Percentiles rank a stretch among this genome's conserved stretches.
phyloP scores from a whole-genome alignment of 352 stramenopile genomes.

The Phytophthora melonis region DNA sequence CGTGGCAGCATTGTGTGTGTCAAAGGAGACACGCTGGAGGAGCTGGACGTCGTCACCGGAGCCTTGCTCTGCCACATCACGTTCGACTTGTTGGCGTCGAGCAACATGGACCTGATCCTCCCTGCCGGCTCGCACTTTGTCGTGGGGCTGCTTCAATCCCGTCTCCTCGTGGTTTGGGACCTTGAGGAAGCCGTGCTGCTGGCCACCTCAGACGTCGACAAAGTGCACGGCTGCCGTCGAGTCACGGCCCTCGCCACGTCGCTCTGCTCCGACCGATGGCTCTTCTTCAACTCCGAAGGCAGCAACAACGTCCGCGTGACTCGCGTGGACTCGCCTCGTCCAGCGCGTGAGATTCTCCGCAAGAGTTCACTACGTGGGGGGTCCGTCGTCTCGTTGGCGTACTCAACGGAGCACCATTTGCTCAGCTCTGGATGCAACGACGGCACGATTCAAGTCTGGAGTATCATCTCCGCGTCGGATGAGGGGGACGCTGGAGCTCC shows the following conservation, averaged over 20 bases:
- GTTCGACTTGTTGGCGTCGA: constrained; percentile 67
- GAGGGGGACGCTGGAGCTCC: constrained; percentile 43
- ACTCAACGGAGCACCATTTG: constrained; percentile 56
- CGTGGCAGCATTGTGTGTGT: constrained; percentile 62
- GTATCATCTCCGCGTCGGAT: constrained; percentile 46
- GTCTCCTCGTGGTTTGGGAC: constrained; percentile 71
- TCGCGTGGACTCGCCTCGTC: constrained; percentile 53
- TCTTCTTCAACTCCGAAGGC: constrained; percentile 81
- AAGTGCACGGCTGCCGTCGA: constrained; percentile 56
- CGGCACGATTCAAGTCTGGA: constrained; percentile 72
- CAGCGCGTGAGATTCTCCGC: constrained; percentile 76
- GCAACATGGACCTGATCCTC: constrained; percentile 58
- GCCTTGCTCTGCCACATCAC: constrained; percentile 63
- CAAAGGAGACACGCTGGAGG: constrained; percentile 63
- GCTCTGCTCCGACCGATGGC: constrained; percentile 60
- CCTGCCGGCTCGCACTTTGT: constrained; percentile 57
- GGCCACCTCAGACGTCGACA: constrained; percentile 71
- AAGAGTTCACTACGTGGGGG: constrained; percentile 71
- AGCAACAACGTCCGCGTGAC: constrained; percentile 81
- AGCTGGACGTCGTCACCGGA: constrained; percentile 67
- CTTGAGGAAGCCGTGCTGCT: constrained; percentile 67
- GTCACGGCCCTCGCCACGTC: constrained; percentile 65
- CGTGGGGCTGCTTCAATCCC: constrained; percentile 64
- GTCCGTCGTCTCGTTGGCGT: constrained; percentile 63
- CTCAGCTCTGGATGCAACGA: constrained; percentile 73